Base-by-base conservation (phyloP, 306 rosid species). In the Gastrolobium bilobum region DNA sequence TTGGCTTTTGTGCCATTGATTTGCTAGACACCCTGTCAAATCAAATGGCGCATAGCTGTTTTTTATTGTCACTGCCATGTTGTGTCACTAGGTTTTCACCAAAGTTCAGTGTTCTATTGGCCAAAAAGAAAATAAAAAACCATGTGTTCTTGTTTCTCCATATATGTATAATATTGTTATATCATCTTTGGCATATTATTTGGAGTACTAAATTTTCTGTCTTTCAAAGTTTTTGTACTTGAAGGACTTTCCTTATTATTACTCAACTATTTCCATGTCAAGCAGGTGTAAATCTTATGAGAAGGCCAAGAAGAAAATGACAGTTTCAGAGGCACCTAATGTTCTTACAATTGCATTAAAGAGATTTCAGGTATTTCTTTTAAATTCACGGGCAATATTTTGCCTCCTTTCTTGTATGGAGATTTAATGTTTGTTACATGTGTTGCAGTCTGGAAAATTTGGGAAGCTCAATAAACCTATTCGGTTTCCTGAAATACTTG, bases 221-320 rank as follows among this genome's bases (percentile, higher is more conserved):
- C 8, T 68, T 30, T 1, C 52, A 26, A 4, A 9, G 4, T 3
- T 81, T 71, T 77, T 51, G 60, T 65, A 6, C 8, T 60, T 1
- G 3, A 61, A 57, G 35, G 9, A 70, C 38, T 47, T 80, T 75
- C 40, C 47, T 39, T 75, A n/a, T 44, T 80, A 8, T 50, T 76
- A 38, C 48, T 76, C 8, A 30, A 44, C 15, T 61, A 30, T 51
- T 59, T 50, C 74, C 35, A 1, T 80, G 57, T 74, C 73, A 44
- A 80, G 79, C 87, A 94, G 98, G 68, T 94, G 98, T 89, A 90
- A 94, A 84, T 86, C 96, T 84, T 92, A 90, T 58, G 93, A 89
- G 91, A 94, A 88, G 84, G 98, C 98, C 62, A 94, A 94, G 84
- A 94, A 94, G 94, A 90, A 92, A 79, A 74, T 94, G 87, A 89